Percentiles rank a stretch among this genome's conserved stretches.
Conservation (phyloP, 345 rosid species). For the Kernera saxatilis region DNA sequence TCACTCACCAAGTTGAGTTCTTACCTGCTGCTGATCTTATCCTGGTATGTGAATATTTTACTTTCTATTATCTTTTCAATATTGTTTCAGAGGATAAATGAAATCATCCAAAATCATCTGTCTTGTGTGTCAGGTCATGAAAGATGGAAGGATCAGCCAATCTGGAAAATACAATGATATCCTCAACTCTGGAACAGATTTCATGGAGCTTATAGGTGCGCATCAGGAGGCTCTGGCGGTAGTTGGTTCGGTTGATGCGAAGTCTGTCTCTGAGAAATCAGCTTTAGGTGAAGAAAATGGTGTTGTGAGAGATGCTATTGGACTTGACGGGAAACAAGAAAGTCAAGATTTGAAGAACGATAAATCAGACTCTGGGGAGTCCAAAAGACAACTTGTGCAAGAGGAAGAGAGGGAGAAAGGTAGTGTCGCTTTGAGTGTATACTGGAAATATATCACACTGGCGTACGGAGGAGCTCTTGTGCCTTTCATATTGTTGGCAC, state of each 20-base stretch:
- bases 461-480: conserved; percentile 73
- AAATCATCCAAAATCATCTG: neutral
- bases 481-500: conserved; percentile 62
- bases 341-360: conserved; percentile 30
- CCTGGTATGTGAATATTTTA: conserved; percentile 41
- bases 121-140: conserved; percentile 52
- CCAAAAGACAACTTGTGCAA: conserved; percentile 57
- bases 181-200: conserved; percentile 57
- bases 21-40: conserved; percentile 71
- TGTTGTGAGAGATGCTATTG: conserved; percentile 12
- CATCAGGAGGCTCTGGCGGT: conserved; percentile 56
- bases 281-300: conserved; percentile 21
- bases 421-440: conserved; percentile 52
- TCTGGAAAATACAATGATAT: conserved; percentile 71
- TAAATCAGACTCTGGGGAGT: conserved; percentile 33
- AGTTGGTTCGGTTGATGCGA: conserved; percentile 41
- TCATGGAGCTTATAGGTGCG: conserved; percentile 75
- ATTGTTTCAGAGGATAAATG: neutral
- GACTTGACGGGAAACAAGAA: conserved; percentile 24
- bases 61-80: neutral
- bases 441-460: conserved; percentile 59
- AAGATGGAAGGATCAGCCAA: conserved; percentile 69
- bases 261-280: conserved; percentile 27
- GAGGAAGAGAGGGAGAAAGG: conserved; percentile 92
- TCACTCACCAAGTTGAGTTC: conserved; percentile 87